Base-by-base conservation (phyloP, 371 early-diverging fungal genomes). In the Lichtheimia hyalospora region DNA sequence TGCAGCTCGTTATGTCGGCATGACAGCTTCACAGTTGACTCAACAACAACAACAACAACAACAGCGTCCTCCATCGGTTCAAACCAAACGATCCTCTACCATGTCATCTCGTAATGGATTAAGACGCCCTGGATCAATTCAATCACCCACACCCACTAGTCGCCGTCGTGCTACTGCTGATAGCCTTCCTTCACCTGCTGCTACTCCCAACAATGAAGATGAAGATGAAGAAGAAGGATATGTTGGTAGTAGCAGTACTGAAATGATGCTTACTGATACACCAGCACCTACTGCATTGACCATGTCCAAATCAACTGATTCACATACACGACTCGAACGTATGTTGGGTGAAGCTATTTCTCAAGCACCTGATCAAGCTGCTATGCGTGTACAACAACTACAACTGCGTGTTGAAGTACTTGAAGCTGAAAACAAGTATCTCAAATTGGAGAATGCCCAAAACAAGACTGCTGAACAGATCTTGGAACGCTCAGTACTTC, bases 1-100 rank as follows among this genome's bases (percentile, higher is more conserved):
- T 23, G 85, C 87, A 15, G 82, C 83, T 51, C 83, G 79, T 42
- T 87, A 87, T 51, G 68, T 86, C 24, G 80, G 84, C 20, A 77
- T 86, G 78, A 82, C 84, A 0, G 84, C 86, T 14, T 72, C 64
- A 15, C 84, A 86, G 24, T 74, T 86, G 5, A 74, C 77, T 14
- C 84, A 86, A 41, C 75, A 73, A 23, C 70, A 73, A 2, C 34
- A 34, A 34, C 34, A 34, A 34, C 34, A 34, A 34, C 34, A 34
- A 8, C 27, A 27, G 7, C 34, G 34, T 34, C 34, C 34, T 8
- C 34, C 34, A 34, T 34, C 34, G 10, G 34, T 34, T 34, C 49
- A 20, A n/a, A 34, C 46, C 4, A 51, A 60, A 52, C 43, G 53
- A 14, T 52, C 52, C 12, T 51, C 60, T 2, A 27, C 48, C 15